Base-by-base conservation (phyloP, 768 basidiomycete genomes). In the Phlegmacium glaucopus region DNA sequence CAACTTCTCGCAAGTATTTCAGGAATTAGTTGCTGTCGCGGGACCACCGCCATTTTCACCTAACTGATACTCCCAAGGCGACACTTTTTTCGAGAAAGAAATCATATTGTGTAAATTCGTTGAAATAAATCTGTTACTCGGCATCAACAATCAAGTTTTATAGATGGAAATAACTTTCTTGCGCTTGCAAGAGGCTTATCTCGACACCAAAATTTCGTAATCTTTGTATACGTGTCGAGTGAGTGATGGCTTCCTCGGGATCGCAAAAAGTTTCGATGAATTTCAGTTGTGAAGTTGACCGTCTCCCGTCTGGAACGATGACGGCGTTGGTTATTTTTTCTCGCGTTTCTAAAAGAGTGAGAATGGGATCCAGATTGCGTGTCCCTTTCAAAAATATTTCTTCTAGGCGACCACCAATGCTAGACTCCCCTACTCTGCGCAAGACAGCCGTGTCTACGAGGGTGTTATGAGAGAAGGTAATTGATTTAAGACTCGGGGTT, bases 1-100 rank as follows among this genome's bases (percentile, higher is more conserved):
- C n/a, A 49, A 56, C 26, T 56, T 56, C 29, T 39, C 41, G 5
- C 25, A 47, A 15, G 48, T 56, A 10, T 53, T 56, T 35, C 41
- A 49, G 13, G 45, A 56, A 41, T 26, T 56, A 6, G 27, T 32
- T 13, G 43, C 52, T 10, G 45, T 53, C 7, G 45, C 44, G 15
- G 55, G 55, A 22, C 49, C 52, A 11, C 55, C 55, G 4, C 51
- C 48, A n/a, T 28, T 55, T 13, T 51, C 17, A 25, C n/a, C 17
- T 37, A n/a, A 37, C 35, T 37, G 17, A 42, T 34, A 22, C 22
- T 22, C 22, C 22, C 22, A 22, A 22, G 5, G 5, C 22, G 22
- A 22, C 22, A 22, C 22, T 22, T 22, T 22, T 22, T 22, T 22
- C 5, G 22, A 22, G 22, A 22, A 22, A 22, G 22, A 22, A 22